A percentile compares a stretch with the other conserved stretches of the same genome.
Conservation (phyloP, 2,329 filamentous ascomycete species). For the Pestalotiopsis sp. region DNA sequence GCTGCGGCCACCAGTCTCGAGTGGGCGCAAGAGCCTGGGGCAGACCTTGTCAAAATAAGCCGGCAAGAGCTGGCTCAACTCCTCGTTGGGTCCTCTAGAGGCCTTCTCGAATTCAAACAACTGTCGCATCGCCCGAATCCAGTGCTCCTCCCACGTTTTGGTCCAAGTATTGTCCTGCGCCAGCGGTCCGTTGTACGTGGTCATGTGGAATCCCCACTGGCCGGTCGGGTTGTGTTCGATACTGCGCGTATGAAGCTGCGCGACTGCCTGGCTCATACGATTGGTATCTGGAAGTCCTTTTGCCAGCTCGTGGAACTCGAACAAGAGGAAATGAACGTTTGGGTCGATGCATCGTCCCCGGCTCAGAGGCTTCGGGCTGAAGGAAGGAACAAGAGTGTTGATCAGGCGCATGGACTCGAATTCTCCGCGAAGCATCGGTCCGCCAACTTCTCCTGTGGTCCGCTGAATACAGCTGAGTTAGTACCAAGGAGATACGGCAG, state of each 20-base stretch:
- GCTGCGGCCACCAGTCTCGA: slow-evolving; percentile 36
- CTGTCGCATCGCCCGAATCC: background rate
- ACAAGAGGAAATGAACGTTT: background rate
- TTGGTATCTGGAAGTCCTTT: background rate
- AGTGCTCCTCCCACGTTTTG: slow-evolving; percentile 13
- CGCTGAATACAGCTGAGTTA: too few species aligned
- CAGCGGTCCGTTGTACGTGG: slow-evolving; percentile 1
- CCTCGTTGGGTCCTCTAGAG: slow-evolving; percentile 29
- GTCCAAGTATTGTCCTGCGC: slow-evolving; percentile 7
- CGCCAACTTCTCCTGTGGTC: background rate
- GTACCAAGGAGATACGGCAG: too few species aligned
- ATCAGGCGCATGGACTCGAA: background rate
- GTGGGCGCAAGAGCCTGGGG: slow-evolving; percentile 37
- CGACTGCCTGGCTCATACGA: background rate
- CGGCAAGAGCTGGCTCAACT: slow-evolving; percentile 16
- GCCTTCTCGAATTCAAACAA: background rate
- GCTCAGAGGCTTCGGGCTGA: background rate
- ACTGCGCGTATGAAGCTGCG: slow-evolving; percentile 17
- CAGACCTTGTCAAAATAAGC: slow-evolving; percentile 35
- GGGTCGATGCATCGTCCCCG: background rate
- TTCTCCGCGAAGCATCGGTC: background rate
- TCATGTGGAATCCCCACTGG: slow-evolving; percentile 13
- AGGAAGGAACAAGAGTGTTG: background rate
- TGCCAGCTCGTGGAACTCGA: background rate
- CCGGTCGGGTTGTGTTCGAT: slow-evolving; percentile 20